These are phyloP conservation scores for Exserohilum rostratum DNA, from an alignment of 2,329 filamentous ascomycete species.

Conservation along the genomic window DNA sequence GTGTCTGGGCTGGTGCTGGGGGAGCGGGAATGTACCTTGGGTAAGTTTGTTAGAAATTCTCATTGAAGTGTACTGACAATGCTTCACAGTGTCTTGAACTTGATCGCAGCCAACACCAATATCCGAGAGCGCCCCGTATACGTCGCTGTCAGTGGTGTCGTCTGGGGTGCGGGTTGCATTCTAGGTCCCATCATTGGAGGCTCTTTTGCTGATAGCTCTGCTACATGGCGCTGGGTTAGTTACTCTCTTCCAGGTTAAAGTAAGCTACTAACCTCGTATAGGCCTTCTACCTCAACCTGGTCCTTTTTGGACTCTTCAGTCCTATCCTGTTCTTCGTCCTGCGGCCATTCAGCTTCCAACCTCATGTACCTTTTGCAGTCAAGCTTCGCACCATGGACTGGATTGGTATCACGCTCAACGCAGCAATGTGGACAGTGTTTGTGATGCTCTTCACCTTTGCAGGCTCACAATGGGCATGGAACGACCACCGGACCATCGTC, in stretches of 20 bases:
- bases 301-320: conserved; percentile 12
- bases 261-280: too few species aligned
- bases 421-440: background rate
- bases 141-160: conserved; percentile 41
- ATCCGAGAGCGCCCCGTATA: conserved; percentile 43
- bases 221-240: conserved; percentile 54
- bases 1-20: conserved; percentile 54
- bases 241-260: background rate
- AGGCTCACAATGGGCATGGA: background rate
- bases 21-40: conserved; percentile 52
- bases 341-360: background rate
- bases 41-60: too few species aligned
- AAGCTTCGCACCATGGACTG: background rate
- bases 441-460: background rate
- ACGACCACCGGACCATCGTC: background rate
- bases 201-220: conserved; percentile 48
- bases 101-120: conserved; percentile 15
- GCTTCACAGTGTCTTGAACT: background rate
- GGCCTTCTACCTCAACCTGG: conserved; percentile 12
- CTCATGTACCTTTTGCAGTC: too few species aligned
- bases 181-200: conserved; percentile 49
- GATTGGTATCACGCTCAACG: too few species aligned
- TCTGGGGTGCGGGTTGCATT: conserved; percentile 47
- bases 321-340: conserved; percentile 41
- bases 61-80: too few species aligned